phyloP scores from a whole-genome alignment of 148 eudicot genomes.

The Suaeda aralocaspica region DNA sequence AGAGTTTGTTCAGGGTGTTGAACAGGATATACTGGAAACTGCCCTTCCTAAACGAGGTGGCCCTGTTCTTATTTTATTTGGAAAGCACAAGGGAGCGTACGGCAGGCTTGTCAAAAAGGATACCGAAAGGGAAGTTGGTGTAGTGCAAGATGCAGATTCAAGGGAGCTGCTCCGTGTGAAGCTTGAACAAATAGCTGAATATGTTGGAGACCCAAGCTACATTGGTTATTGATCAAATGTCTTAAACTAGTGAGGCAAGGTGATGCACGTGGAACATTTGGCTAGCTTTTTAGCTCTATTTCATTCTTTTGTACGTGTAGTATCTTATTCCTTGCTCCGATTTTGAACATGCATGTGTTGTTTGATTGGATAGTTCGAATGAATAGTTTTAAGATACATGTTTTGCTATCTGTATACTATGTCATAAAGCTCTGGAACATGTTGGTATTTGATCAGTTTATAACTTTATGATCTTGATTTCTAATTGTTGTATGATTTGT shows the following conservation, averaged over 20 bases:
- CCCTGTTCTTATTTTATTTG: slow-evolving; percentile 61
- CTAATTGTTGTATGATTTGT: too few relatives aligned
- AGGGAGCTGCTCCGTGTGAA: slow-evolving; percentile 58
- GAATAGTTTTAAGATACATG: background rate
- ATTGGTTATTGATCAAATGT: slow-evolving; percentile 57
- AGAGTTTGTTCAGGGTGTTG: slow-evolving; percentile 80
- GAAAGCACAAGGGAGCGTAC: slow-evolving; percentile 76
- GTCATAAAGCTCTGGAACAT: background rate
- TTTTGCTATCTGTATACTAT: background rate
- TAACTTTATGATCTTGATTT: too few relatives aligned
- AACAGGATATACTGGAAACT: slow-evolving; percentile 71
- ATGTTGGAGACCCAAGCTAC: slow-evolving; percentile 67
- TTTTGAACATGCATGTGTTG: background rate
- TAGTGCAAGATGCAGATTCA: slow-evolving; percentile 78
- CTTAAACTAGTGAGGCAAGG: slow-evolving; percentile 2
- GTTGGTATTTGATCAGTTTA: too few relatives aligned
- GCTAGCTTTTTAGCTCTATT: background rate
- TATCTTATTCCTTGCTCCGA: background rate
- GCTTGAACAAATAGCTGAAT: slow-evolving; percentile 88
- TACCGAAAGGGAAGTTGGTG: slow-evolving; percentile 54
- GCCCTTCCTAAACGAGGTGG: slow-evolving; percentile 84
- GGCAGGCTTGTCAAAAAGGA: slow-evolving; percentile 76
- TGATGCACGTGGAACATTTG: background rate
- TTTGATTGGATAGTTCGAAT: background rate
- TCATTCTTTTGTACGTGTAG: background rate